Conservation (phyloP, 2,329 filamentous ascomycete genomes). For the Calonectria henricotiae region DNA sequence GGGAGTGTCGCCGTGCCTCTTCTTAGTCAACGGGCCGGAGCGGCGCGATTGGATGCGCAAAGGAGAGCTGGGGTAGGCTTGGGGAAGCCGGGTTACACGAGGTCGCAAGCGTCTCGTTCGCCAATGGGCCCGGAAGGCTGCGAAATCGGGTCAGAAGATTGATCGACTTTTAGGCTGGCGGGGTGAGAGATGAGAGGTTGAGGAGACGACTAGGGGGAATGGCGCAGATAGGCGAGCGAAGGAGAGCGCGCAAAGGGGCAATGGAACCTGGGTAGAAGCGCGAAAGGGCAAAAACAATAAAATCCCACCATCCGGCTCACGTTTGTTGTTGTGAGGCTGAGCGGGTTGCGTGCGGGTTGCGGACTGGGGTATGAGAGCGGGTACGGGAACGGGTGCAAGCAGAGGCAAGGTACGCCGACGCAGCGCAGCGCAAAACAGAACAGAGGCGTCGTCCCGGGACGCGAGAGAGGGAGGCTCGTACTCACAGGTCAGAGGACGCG, state of each 20-base stretch:
- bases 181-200: slow-evolving; percentile 27
- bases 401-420: slow-evolving; percentile 19
- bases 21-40: slow-evolving; percentile 48
- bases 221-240: slow-evolving; percentile 18
- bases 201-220: slow-evolving; percentile 17
- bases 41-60: slow-evolving; percentile 43
- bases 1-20: slow-evolving; percentile 44
- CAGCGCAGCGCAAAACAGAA: slow-evolving; percentile 16
- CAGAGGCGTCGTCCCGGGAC: neutral
- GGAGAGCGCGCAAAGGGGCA: slow-evolving; percentile 23
- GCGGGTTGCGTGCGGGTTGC: slow-evolving; percentile 34
- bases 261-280: slow-evolving; percentile 35
- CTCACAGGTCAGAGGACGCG: slow-evolving; percentile 38
- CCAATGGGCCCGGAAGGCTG: slow-evolving; percentile 49
- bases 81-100: slow-evolving; percentile 50
- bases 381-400: slow-evolving; percentile 33
- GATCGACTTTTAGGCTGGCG: slow-evolving; percentile 26
- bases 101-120: slow-evolving; percentile 51
- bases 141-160: slow-evolving; percentile 50
- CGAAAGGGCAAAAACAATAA: slow-evolving; percentile 21
- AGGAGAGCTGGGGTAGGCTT: slow-evolving; percentile 42
- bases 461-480: slow-evolving; percentile 8
- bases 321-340: slow-evolving; percentile 39
- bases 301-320: slow-evolving; percentile 32
- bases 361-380: slow-evolving; percentile 32